A percentile compares a stretch with the other conserved stretches of the same genome.
phyloP scores from a whole-genome alignment of 306 rosid genomes.

The Acmispon strigosus region DNA sequence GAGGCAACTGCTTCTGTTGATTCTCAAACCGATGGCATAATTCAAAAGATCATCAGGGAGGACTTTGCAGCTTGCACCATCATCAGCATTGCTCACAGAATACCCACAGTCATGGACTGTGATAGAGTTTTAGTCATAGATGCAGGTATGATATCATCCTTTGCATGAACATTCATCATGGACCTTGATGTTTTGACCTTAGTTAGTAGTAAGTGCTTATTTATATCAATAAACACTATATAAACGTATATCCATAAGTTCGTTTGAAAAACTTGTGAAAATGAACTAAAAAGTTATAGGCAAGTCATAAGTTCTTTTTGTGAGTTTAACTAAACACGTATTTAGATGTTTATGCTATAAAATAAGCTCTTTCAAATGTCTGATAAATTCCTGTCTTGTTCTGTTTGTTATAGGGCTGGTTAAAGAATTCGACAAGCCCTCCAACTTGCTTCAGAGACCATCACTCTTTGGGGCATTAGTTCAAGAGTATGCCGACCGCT shows the following conservation, averaged over 20 bases:
- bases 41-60: constrained; percentile 69
- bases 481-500: constrained; percentile 73
- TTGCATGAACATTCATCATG: background rate
- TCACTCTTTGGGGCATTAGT: constrained; percentile 68
- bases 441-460: constrained; percentile 47
- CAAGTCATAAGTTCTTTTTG: too few species aligned
- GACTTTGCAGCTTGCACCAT: constrained; percentile 68
- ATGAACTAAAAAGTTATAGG: too few species aligned
- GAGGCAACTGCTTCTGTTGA: constrained; percentile 79
- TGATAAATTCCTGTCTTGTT: background rate
- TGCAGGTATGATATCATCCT: constrained; percentile 40
- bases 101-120: constrained; percentile 84
- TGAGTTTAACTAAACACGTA: too few species aligned
- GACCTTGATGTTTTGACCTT: background rate
- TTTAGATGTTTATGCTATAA: too few species aligned
- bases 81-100: constrained; percentile 84
- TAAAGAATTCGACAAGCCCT: constrained; percentile 65
- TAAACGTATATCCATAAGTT: too few species aligned
- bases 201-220: background rate
- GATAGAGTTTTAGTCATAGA: constrained; percentile 62
- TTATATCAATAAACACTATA: too few species aligned
- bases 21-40: constrained; percentile 65
- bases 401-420: constrained; percentile 35
- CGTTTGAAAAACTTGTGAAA: too few species aligned
- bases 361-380: too few species aligned